Evolutionary conservation across 169 alveolate genomes (phyloP).

Genomic region (Babesia gibsoni): DNA sequence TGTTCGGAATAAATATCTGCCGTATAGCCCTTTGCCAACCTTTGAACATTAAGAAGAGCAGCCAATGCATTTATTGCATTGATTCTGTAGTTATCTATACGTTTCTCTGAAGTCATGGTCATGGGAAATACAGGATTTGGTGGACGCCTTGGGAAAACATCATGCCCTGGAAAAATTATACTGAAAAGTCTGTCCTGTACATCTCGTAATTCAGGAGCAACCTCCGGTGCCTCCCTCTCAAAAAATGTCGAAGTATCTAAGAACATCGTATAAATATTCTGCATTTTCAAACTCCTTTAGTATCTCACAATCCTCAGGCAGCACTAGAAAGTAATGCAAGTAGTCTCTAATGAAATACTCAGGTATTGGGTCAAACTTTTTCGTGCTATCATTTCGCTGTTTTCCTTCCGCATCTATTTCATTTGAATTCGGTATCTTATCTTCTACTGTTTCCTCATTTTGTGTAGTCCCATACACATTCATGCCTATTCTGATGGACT

Average conservation of each 20-base stretch:
- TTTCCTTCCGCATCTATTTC: background rate
- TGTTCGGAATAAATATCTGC: slow-evolving; percentile 50
- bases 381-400: background rate
- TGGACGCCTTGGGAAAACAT: slow-evolving; percentile 48
- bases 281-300: slow-evolving; percentile 32
- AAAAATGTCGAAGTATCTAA: slow-evolving; percentile 26
- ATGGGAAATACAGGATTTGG: slow-evolving; percentile 24
- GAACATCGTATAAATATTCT: slow-evolving; percentile 31
- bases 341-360: slow-evolving; percentile 25
- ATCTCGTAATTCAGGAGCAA: background rate
- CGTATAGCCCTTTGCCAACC: background rate
- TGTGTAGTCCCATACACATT: background rate
- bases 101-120: slow-evolving; percentile 9
- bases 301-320: slow-evolving; percentile 25
- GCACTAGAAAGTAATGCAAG: slow-evolving; percentile 48
- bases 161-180: slow-evolving; percentile 20
- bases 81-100: slow-evolving; percentile 11
- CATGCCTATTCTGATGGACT: background rate
- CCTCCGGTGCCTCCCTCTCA: background rate
- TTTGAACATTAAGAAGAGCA: slow-evolving; percentile 26
- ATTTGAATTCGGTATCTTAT: background rate
- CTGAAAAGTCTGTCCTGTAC: slow-evolving; percentile 13
- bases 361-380: background rate
- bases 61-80: slow-evolving; percentile 28
- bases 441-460: background rate